Evolutionary conservation across 2,329 filamentous ascomycete genomes (phyloP).

Genomic region (Neodidymelliopsis sp.): DNA sequence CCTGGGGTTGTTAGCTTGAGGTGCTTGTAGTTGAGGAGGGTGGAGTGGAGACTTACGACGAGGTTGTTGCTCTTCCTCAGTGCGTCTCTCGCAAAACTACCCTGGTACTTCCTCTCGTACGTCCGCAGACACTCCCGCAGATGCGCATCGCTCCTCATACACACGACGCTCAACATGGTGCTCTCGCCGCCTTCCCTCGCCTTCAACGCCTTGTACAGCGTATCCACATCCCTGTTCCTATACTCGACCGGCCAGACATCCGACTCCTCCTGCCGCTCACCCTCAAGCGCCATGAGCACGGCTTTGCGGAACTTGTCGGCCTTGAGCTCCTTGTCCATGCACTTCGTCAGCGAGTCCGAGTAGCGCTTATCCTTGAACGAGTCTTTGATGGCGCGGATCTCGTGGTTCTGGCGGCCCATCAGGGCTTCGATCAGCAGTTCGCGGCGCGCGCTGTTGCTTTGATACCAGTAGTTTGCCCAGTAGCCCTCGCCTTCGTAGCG

Average conservation of each 20-base stretch:
- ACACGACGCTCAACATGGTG: constrained; percentile 84
- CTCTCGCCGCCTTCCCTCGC: constrained; percentile 82
- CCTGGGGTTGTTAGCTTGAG: constrained; percentile 61
- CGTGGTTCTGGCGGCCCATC: constrained; percentile 88
- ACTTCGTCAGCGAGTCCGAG: constrained; percentile 77
- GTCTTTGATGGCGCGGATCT: constrained; percentile 85
- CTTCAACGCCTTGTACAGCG: constrained; percentile 73
- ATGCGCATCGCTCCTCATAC: constrained; percentile 81
- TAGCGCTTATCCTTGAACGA: constrained; percentile 94
- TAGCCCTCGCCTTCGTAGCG: constrained; percentile 93
- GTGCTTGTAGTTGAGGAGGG: background rate
- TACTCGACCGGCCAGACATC: constrained; percentile 68
- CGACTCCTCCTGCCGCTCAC: constrained; percentile 80
- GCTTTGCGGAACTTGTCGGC: constrained; percentile 96
- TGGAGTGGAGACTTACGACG: constrained; percentile 70
- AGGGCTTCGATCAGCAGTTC: constrained; percentile 92
- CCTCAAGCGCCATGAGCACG: constrained; percentile 83
- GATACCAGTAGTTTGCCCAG: constrained; percentile 99
- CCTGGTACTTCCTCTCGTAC: constrained; percentile 76
- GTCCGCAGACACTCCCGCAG: constrained; percentile 77
- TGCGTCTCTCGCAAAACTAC: constrained; percentile 88
- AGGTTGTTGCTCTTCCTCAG: constrained; percentile 89
- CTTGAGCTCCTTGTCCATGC: constrained; percentile 91
- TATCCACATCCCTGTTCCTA: constrained; percentile 70
- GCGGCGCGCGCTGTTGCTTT: constrained; percentile 80